Evolutionary conservation across 495 filamentous ascomycete genomes (phyloP), one percentile per base, ranked within the genome.

Genomic region (Cenococcum geophilum): DNA sequence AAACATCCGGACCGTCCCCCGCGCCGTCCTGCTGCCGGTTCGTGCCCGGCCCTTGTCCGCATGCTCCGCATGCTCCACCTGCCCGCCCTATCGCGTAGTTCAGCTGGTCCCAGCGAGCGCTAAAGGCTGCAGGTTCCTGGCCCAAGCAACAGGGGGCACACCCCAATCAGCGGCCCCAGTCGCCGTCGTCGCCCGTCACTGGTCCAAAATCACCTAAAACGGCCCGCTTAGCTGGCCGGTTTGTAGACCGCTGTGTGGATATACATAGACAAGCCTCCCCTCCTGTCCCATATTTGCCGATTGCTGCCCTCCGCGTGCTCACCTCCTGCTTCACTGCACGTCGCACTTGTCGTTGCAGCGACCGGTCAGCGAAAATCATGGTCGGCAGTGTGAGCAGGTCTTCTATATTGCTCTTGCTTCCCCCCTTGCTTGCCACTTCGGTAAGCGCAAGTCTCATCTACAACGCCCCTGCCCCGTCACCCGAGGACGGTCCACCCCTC

Each of bases 401-500:
- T 42, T 20, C 12, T 22, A 40, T 47, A 25, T 20, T 27, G 35
- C 49, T 60, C 18, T 34, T 53, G 14, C 21, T 49, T 11, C 23
- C 48, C 10, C 5, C 34, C 12, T 5, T 58, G 32, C 42, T 53
- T 18, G 47, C 48, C n/a, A 18, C 14, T 25, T 14, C 21, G 8
- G 32, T 4, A 32, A 18, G 47, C 14, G 25, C 48, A 21, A 40
- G 52, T 56, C 55, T 61, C 68, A 81, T 84, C 71, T 76, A 80
- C 67, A 79, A 78, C 66, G 75, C 74, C 57, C 82, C 82, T 11
- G 76, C 84, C 18, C 82, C 82, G 32, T 68, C 82, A 21, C 80
- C 83, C 59, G 79, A 82, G 64, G 72, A 84, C 69, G 82, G 80
- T 1, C 78, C 82, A 50, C 78, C 84, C 14, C 60, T 80, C 8